phyloP scores from a whole-genome alignment of 805 yeast genomes.

The Barnettozyma californica region DNA sequence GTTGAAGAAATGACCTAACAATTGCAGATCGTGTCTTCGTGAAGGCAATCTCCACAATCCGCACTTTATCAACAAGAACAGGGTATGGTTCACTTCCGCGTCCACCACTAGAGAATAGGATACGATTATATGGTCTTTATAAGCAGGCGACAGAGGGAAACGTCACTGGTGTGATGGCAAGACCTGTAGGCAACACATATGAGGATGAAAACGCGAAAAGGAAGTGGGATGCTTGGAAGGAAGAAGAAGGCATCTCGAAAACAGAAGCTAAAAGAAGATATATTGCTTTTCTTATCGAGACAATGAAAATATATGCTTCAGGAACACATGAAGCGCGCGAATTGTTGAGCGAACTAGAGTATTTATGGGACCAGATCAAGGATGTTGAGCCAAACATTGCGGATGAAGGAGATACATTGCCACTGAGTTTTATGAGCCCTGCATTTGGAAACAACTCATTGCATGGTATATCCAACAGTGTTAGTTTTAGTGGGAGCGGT shows the following conservation, averaged over 20 bases:
- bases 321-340: conserved; percentile 64
- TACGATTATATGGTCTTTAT: conserved; percentile 71
- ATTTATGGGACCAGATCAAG: conserved; percentile 68
- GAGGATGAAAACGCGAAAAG: conserved; percentile 65
- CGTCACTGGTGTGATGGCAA: conserved; percentile 59
- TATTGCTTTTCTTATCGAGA: conserved; percentile 60
- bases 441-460: conserved; percentile 4
- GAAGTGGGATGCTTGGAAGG: conserved; percentile 85
- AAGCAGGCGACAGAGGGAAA: conserved; percentile 87
- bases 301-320: conserved; percentile 66
- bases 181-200: conserved; percentile 55
- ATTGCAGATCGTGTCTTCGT: conserved; percentile 66
- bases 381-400: conserved; percentile 29
- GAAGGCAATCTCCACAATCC: conserved; percentile 75
- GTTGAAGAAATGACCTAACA: neutral
- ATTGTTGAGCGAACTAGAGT: conserved; percentile 61
- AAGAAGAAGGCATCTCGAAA: conserved; percentile 59
- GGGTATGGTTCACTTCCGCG: conserved; percentile 62
- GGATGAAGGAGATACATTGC: conserved; percentile 2
- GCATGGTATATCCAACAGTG: conserved; percentile 4
- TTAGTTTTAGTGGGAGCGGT: conserved; percentile 5
- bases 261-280: conserved; percentile 73
- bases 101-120: conserved; percentile 69
- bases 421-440: conserved; percentile 5
- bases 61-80: conserved; percentile 61